Evolutionary conservation across 2,329 filamentous ascomycete genomes (phyloP).

Genomic region (Colletotrichum tabaci): DNA sequence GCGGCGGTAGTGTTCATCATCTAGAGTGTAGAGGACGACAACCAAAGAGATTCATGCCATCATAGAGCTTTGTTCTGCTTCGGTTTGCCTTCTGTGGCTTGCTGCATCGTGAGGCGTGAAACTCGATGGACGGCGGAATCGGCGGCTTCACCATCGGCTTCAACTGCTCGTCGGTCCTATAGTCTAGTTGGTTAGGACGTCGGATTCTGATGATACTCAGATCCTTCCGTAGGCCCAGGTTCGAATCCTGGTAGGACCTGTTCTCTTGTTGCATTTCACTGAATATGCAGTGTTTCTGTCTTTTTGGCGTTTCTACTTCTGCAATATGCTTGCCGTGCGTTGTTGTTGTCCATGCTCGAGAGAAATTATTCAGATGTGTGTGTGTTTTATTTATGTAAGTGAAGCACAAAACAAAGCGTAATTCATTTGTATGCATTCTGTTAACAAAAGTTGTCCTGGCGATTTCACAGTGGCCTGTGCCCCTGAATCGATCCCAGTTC

Average conservation of each 20-base stretch:
- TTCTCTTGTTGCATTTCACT: rapidly evolving
- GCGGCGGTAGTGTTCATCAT: too few species aligned
- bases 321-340: too few species aligned
- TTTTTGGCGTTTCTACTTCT: not conserved
- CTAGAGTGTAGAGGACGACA: not conserved
- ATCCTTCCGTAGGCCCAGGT: constrained; percentile 39
- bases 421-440: too few species aligned
- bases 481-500: constrained; percentile 21
- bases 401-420: too few species aligned
- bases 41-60: too few species aligned
- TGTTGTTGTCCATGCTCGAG: too few species aligned
- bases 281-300: not conserved
- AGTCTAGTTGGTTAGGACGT: constrained; percentile 42
- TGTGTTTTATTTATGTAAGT: too few species aligned
- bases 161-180: constrained; percentile 10
- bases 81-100: not conserved
- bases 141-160: not conserved
- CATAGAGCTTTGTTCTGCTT: not conserved
- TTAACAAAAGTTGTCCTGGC: too few species aligned
- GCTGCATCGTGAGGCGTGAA: not conserved
- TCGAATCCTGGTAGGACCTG: constrained; percentile 39
- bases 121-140: not conserved
- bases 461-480: not conserved
- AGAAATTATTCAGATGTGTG: too few species aligned
- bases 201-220: constrained; percentile 31